Evolutionary conservation across 768 basidiomycete genomes (phyloP), one percentile per base, ranked within the genome.

Genomic region (Trametes elegans): DNA sequence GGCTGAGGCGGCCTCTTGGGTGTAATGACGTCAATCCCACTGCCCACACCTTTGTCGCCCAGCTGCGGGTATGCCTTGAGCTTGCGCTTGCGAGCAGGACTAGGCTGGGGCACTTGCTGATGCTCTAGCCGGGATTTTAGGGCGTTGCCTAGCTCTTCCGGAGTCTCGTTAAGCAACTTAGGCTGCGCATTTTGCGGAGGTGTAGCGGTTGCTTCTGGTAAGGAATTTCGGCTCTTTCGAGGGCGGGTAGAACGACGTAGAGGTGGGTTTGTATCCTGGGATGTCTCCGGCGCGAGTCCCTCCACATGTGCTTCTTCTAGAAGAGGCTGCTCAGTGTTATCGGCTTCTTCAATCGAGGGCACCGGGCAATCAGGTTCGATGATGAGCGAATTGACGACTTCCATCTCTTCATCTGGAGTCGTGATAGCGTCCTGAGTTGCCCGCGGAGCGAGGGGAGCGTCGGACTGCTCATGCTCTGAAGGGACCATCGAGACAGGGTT

Each of bases 191-290:
- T 24, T 8, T 50, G 24, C 18, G 31, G 21, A 26, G 57, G 27
- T 19, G 46, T 26, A 26, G 16, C 36, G 5, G 45, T 32, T 5
- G 57, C 50, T 26, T 54, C 52, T 2, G 57, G 48, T 1, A 59
- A 36, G 7, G 58, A 51, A 21, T 23, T 61, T 10, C 45, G 40
- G 18, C 57, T 61, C 43, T 51, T 41, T 14, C 60, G 54, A 7
- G 57, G 54, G 11, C 58, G 62, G 10, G 42, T 39, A n/a, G 62
- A 63, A 3, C 62, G 57, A 13, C 62, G 59, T 2, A 53, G 36
- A 0, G 59, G 62, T 13, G 59, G 59, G 4, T 35, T 53, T 5
- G 59, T 27, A 7, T 49, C 50, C 19, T 27, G 24, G 9, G n/a
- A 34, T 1, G 28, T n/a, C n/a, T 51, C 42, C n/a, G 23, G 8